A percentile compares a stretch with the other conserved stretches of the same genome.
phyloP scores from a whole-genome alignment of 1,139 yeast genomes.

The Suhomyces coccinellae region DNA sequence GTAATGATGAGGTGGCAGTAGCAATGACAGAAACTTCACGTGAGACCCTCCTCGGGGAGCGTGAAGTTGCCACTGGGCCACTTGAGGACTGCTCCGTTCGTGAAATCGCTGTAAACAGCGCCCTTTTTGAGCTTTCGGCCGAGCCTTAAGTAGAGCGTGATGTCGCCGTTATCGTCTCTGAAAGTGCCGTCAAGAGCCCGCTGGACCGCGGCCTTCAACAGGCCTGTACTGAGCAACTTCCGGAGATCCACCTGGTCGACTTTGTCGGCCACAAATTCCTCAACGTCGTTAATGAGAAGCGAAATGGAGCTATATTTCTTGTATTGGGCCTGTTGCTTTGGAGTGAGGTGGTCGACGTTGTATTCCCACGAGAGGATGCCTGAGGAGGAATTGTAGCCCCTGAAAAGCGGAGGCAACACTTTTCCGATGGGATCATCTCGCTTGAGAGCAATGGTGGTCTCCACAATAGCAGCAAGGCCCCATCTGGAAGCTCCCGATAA shows the following conservation, averaged over 20 bases:
- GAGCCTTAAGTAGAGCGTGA: constrained; percentile 52
- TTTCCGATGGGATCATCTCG: constrained; percentile 76
- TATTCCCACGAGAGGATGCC: constrained; percentile 40
- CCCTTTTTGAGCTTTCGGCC: constrained; percentile 51
- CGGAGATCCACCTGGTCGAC: constrained; percentile 43
- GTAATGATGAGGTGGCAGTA: not conserved
- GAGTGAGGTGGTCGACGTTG: constrained; percentile 6
- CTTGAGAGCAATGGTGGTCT: constrained; percentile 65
- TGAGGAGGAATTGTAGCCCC: constrained; percentile 32
- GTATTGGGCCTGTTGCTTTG: constrained; percentile 9
- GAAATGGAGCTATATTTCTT: constrained; percentile 50
- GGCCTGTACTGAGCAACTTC: constrained; percentile 35
- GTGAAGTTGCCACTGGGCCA: constrained; percentile 60
- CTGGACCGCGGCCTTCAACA: constrained; percentile 15
- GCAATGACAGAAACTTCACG: constrained; percentile 8
- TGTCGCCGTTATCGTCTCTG: constrained; percentile 29
- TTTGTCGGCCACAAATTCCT: constrained; percentile 58
- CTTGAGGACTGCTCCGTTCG: constrained; percentile 54
- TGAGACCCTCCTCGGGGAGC: constrained; percentile 26
- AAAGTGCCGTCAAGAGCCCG: constrained; percentile 20
- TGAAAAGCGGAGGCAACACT: constrained; percentile 57
- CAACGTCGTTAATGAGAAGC: constrained; percentile 75
- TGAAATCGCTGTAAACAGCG: constrained; percentile 49
- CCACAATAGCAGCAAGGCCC: constrained; percentile 91
- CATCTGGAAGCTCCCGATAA: constrained; percentile 87